These are phyloP conservation scores for Asterophora lycoperdoides DNA, from an alignment of 768 basidiomycete genomes.

Conservation along the genomic window DNA sequence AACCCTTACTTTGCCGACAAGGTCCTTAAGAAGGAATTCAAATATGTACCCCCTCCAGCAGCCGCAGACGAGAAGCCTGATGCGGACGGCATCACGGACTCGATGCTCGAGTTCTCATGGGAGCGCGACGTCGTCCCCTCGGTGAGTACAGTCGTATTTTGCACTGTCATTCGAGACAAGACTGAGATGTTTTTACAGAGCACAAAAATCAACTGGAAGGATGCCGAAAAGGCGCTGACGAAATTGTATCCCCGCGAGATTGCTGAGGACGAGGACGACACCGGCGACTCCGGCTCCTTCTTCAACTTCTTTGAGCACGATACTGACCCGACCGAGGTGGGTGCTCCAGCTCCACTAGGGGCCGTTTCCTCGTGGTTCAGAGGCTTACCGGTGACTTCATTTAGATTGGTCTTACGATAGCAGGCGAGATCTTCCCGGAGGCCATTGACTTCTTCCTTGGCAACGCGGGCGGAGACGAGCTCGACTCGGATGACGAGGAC, in stretches of 20 bases:
- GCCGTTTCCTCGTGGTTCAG: slow-evolving; percentile 23
- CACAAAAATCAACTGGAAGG: slow-evolving; percentile 77
- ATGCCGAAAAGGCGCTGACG: slow-evolving; percentile 68
- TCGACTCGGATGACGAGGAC: slow-evolving; percentile 63
- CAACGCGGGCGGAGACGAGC: slow-evolving; percentile 51
- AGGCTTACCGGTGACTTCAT: neutral
- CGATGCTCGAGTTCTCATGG: slow-evolving; percentile 82
- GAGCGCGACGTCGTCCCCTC: slow-evolving; percentile 64
- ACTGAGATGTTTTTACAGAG: slow-evolving; percentile 35
- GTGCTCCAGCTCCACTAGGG: slow-evolving; percentile 6
- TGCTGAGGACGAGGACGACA: slow-evolving; percentile 59
- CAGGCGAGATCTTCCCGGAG: slow-evolving; percentile 75
- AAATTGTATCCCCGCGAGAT: slow-evolving; percentile 68
- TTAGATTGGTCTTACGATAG: slow-evolving; percentile 69
- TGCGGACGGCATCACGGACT: slow-evolving; percentile 68
- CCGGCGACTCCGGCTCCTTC: slow-evolving; percentile 73
- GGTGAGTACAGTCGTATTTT: slow-evolving; percentile 35
- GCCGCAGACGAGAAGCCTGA: slow-evolving; percentile 57
- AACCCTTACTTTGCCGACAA: slow-evolving; percentile 79
- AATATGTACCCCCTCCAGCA: slow-evolving; percentile 53
- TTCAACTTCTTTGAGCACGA: slow-evolving; percentile 82
- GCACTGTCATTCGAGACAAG: slow-evolving; percentile 1
- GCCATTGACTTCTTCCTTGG: slow-evolving; percentile 83
- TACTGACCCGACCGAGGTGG: slow-evolving; percentile 63
- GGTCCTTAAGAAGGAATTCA: slow-evolving; percentile 80